Conservation (phyloP, 441 rosid species). For the Isatis lusitanica region DNA sequence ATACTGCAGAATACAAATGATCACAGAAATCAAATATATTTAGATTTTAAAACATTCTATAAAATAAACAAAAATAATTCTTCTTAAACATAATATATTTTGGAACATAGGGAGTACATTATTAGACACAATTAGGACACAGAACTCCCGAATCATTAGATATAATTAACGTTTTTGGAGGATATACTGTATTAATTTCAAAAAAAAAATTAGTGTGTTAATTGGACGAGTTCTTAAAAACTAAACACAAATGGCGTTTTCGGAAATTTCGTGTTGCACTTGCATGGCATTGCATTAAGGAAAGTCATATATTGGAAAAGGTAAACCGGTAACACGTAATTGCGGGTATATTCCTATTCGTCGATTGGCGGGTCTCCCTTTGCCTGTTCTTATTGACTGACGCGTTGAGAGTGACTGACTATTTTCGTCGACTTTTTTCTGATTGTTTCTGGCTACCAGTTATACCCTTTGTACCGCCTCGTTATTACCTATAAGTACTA, state of each 20-base stretch:
- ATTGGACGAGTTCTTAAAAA: neutral
- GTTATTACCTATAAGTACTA: neutral
- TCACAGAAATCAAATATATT: too few relatives aligned
- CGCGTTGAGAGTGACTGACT: slow-evolving; percentile 13
- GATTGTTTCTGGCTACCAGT: neutral
- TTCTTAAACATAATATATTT: too few relatives aligned
- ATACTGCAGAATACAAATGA: too few relatives aligned
- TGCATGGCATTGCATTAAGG: neutral
- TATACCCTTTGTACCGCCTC: neutral
- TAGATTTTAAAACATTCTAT: too few relatives aligned
- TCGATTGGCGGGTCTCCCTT: neutral
- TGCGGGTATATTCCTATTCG: slow-evolving; percentile 8
- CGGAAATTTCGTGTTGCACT: neutral
- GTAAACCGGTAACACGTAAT: slow-evolving; percentile 25
- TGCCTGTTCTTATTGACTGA: slow-evolving; percentile 16
- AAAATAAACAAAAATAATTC: too few relatives aligned
- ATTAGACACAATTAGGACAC: too few relatives aligned
- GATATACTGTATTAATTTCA: neutral
- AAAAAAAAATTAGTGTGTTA: neutral
- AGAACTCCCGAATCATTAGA: too few relatives aligned
- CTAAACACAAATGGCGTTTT: neutral
- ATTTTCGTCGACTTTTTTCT: neutral
- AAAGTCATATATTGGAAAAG: slow-evolving; percentile 13
- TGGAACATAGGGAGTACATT: too few relatives aligned
- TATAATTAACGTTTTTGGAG: neutral